These are phyloP conservation scores for Talaromyces sp. DNA, from an alignment of 2,329 filamentous ascomycete genomes.

Conservation along the genomic window DNA sequence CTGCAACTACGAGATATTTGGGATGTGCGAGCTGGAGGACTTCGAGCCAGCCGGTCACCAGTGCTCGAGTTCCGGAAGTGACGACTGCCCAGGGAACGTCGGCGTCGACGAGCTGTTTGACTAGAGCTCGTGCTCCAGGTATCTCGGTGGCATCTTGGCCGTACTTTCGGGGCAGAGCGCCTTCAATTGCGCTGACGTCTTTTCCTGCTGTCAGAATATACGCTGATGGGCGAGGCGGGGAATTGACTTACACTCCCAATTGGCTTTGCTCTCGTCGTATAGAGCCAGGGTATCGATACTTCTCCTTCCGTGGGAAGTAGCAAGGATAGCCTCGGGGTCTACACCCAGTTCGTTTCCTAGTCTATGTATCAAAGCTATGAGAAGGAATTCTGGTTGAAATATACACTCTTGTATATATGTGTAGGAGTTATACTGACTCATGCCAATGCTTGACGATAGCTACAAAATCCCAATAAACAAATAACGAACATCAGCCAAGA, in stretches of 20 bases:
- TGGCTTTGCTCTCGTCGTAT: conserved; percentile 79
- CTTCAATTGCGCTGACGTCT: conserved; percentile 81
- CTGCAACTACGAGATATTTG: conserved; percentile 66
- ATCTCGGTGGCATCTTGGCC: conserved; percentile 79
- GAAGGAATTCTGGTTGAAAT: background rate
- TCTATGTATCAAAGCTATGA: conserved; percentile 23
- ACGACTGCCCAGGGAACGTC: conserved; percentile 81
- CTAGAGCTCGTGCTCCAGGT: conserved; percentile 70
- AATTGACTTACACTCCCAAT: conserved; percentile 75
- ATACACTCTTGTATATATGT: background rate
- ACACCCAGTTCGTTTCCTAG: conserved; percentile 76
- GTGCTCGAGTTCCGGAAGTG: conserved; percentile 61
- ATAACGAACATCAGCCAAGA: background rate
- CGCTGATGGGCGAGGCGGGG: background rate
- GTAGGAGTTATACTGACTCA: conserved; percentile 42
- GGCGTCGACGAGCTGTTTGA: conserved; percentile 61
- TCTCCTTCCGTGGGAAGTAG: conserved; percentile 85
- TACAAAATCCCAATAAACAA: conserved; percentile 19
- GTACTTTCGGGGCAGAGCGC: conserved; percentile 69
- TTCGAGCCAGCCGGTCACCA: conserved; percentile 70
- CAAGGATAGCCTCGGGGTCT: conserved; percentile 76
- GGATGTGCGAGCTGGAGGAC: conserved; percentile 64
- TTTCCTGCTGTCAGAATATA: background rate
- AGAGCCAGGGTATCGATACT: conserved; percentile 81
- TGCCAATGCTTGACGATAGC: conserved; percentile 66